Conservation (phyloP, 1,284 basidiomycete species). For the Pascua sp. region DNA sequence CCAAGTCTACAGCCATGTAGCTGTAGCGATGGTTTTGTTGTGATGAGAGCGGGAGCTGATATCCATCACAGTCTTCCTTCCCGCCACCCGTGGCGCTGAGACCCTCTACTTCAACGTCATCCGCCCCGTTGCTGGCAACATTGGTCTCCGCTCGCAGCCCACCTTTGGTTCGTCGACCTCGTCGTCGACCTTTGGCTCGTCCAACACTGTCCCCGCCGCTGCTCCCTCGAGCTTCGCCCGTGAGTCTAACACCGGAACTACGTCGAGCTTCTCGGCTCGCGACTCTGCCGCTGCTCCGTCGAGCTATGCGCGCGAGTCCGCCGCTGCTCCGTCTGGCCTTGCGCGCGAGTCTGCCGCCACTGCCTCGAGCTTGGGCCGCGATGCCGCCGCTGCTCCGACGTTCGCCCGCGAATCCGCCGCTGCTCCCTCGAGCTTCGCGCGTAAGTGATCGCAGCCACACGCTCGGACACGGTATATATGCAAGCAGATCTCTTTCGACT, state of each 20-base stretch:
- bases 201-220: not conserved
- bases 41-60: not conserved
- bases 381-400: not conserved
- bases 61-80: constrained; percentile 39
- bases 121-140: constrained; percentile 63
- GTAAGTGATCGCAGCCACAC: constrained; percentile 22
- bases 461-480: no score
- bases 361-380: constrained; percentile 3
- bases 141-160: not conserved
- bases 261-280: not conserved
- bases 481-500: not conserved
- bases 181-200: not conserved
- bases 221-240: not conserved
- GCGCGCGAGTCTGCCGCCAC: not conserved
- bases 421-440: constrained; percentile 42
- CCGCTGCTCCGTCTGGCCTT: not conserved
- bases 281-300: not conserved
- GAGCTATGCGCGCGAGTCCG: not conserved
- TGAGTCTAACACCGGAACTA: not conserved
- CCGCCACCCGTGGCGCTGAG: constrained; percentile 65
- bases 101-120: constrained; percentile 62
- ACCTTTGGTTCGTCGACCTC: constrained; percentile 5
- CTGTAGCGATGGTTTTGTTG: no score
- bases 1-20: constrained; percentile 9
- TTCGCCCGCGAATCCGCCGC: constrained; percentile 9